Evolutionary conservation across 345 rosid species (phyloP), one percentile per base, ranked within the genome.

Genomic region (Eutrema yunnanense): DNA sequence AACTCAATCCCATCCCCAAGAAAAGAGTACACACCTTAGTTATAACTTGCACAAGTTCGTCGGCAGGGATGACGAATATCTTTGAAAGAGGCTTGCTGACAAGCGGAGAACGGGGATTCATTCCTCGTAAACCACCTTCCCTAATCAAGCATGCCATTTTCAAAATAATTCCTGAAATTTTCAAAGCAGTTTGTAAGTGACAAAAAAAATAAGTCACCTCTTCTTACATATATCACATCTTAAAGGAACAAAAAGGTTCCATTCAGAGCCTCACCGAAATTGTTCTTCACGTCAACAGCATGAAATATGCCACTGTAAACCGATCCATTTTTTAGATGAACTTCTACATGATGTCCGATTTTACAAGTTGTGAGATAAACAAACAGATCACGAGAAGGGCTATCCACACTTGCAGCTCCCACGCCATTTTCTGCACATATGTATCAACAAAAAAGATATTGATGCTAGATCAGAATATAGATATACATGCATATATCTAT

Each of bases 271-370:
- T 63, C 85, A 90, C 99, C 94, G 79, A 87, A 84, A 62, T 86
- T 89, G 66, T 83, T 86, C 72, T 88, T 96, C 16, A 83, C 81
- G 65, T 89, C 85, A 53, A 88, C 83, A 37, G 99, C 85, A 62
- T 90, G 86, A 79, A 84, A 92, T 64, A 86, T 85, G 72, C 96
- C 99, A 68, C 89, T 64, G 76, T 83, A 90, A 34, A 90, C 59
- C 32, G 94, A 84, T 73, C 98, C 96, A 85, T 84, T 82, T 78
- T 86, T 90, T 69, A 90, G 85, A 79, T 90, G 94, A 78, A 85
- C 97, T 69, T 95, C 98, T 54, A 95, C 98, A 55, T 70, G 82
- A 55, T 86, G 96, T 52, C 99, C 99, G 49, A 95, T 83, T 37
- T 88, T 85, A 79, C 88, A 83, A 34, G 90, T 78, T 46, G 89